Percentiles rank a stretch among this genome's conserved stretches.
phyloP scores from a whole-genome alignment of 805 yeast genomes.

The Tetrapisispora arboricola region DNA sequence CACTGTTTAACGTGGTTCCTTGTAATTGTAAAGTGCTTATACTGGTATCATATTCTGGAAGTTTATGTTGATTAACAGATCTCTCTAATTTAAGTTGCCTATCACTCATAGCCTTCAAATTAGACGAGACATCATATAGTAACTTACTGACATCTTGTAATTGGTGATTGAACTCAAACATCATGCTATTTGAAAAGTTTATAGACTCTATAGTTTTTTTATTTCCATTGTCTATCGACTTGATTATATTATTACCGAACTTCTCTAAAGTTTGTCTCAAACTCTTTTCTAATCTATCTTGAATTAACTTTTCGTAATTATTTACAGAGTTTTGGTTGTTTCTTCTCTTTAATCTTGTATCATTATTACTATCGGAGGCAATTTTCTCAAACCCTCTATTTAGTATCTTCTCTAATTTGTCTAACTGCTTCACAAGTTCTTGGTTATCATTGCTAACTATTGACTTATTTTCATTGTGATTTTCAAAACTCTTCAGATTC shows the following conservation, averaged over 20 bases:
- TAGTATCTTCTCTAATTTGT: neutral
- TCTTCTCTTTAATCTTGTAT: neutral
- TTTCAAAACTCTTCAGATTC: neutral
- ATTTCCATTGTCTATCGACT: neutral
- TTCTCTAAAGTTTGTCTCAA: neutral
- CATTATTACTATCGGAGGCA: neutral
- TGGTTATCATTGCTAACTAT: neutral
- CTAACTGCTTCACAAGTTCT: neutral
- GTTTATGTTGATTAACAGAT: neutral
- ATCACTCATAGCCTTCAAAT: conserved; percentile 9
- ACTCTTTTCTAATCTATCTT: neutral
- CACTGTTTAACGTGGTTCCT: conserved; percentile 10
- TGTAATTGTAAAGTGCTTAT: neutral
- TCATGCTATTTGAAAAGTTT: neutral
- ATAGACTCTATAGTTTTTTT: neutral
- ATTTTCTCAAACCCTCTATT: neutral
- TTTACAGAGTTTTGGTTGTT: neutral
- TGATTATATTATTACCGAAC: neutral
- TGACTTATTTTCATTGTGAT: neutral
- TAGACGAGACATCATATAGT: conserved; percentile 13
- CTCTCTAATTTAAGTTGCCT: conserved; percentile 12
- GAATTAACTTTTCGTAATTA: neutral
- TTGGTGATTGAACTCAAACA: conserved; percentile 7
- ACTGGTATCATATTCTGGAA: neutral
- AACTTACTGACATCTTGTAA: conserved; percentile 15